Evolutionary conservation across 2,329 filamentous ascomycete species (phyloP), one percentile per base, ranked within the genome.

Genomic region (Cadophora malorum): DNA sequence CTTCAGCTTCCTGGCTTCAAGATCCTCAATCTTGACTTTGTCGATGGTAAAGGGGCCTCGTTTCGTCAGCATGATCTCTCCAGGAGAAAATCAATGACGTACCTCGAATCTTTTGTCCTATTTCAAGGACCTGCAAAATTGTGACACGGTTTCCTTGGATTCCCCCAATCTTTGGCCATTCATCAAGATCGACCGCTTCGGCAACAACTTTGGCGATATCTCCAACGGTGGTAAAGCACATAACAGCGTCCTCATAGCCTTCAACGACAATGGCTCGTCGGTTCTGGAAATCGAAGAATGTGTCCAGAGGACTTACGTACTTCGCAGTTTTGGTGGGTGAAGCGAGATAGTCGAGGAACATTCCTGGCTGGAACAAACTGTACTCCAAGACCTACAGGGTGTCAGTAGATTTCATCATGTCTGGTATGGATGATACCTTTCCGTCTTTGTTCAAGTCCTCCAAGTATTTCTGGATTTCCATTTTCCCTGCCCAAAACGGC

Each of bases 351-450:
- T 85, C 79, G 52, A 81, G 70, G 70, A 84, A 82, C 45, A 80
- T 67, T 4, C 81, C 81, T 0, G 81, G 80, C 64, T 84, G 82
- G 75, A 85, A 85, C 1, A 83, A 76, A 28, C 75, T 79, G 74
- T 38, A 85, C 64, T 85, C 81, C 23, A 70, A 35, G 23, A 71
- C 49, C 67, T 69, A 33, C 35, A 35, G 10, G 64, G 62, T 38
- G 12, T 38, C 12, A 38, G 35, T 10, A 38, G 12, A 38, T 38
- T 10, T 59, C 35, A 3, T 83, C 74, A 12, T 81, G 76, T 28
- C 28, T 28, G 19, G 61, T 38, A 83, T 88, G 21, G 8, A 31
- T 19, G 63, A 21, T 45, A 78, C 79, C 66, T 80, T 80, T 23
- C 77, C 77, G 10, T 80, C 74, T 52, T 78, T 78, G 72, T 83